phyloP scores from a whole-genome alignment of 495 filamentous ascomycete species.

The Aspergillus cavernicola region DNA sequence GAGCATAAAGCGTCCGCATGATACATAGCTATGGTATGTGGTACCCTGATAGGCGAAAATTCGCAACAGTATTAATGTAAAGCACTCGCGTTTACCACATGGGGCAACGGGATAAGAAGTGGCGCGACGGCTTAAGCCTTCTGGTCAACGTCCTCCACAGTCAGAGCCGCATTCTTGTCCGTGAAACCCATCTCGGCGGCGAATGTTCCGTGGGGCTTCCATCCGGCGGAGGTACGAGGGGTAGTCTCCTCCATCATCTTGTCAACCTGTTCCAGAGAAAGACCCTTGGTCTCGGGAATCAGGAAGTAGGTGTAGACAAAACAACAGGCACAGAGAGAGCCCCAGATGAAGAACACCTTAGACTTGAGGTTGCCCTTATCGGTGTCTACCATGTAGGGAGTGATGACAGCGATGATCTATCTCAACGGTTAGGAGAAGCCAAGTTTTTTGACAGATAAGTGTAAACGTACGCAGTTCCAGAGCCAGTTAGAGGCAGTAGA shows the following conservation, averaged over 20 bases:
- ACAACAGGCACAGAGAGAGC: slow-evolving; percentile 60
- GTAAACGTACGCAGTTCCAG: slow-evolving; percentile 59
- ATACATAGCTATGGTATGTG: slow-evolving; percentile 2
- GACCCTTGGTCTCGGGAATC: slow-evolving; percentile 81
- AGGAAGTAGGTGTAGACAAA: slow-evolving; percentile 77
- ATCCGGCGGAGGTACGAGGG: slow-evolving; percentile 68
- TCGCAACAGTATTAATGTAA: neutral
- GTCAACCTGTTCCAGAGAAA: slow-evolving; percentile 86
- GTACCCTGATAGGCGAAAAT: neutral
- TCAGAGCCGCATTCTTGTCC: slow-evolving; percentile 30
- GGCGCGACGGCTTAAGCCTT: slow-evolving; percentile 25
- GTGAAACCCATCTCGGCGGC: slow-evolving; percentile 59
- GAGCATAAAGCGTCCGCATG: slow-evolving; percentile 3
- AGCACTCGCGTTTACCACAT: neutral
- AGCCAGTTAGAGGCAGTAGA: slow-evolving; percentile 87
- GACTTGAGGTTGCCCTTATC: slow-evolving; percentile 66
- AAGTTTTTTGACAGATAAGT: neutral
- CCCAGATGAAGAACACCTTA: slow-evolving; percentile 86
- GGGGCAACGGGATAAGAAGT: no score
- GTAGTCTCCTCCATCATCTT: slow-evolving; percentile 85
- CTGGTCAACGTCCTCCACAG: slow-evolving; percentile 26
- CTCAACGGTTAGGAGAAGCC: neutral
- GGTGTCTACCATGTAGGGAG: slow-evolving; percentile 71
- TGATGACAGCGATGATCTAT: slow-evolving; percentile 64
- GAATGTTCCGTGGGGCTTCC: slow-evolving; percentile 73